Conservation (phyloP, 257 asterid species). For the Datura wrightii region DNA sequence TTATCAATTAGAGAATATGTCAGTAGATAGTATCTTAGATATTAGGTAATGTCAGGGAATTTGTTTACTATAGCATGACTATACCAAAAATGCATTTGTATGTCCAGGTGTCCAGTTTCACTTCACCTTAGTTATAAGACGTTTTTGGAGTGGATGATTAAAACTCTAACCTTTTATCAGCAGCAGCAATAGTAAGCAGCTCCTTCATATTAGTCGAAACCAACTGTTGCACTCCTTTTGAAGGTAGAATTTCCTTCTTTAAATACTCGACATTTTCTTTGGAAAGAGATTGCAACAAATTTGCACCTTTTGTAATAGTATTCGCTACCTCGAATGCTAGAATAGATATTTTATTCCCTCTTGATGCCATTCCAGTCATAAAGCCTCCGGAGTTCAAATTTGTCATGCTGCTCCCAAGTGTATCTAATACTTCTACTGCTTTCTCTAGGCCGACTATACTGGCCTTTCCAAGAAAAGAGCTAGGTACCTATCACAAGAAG, state of each 20-base stretch:
- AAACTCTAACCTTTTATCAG: constrained; percentile 81
- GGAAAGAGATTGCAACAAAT: constrained; percentile 82
- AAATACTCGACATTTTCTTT: constrained; percentile 69
- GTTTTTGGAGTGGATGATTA: neutral
- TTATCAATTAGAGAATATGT: neutral
- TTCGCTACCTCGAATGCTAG: constrained; percentile 97
- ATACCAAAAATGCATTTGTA: too few species aligned
- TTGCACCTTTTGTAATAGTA: constrained; percentile 90
- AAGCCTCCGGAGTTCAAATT: constrained; percentile 91
- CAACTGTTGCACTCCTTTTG: constrained; percentile 78
- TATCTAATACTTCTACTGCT: constrained; percentile 96
- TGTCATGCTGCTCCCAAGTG: constrained; percentile 98
- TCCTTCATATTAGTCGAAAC: constrained; percentile 88
- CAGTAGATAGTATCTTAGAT: neutral
- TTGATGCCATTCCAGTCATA: constrained; percentile 65
- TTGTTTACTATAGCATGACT: neutral
- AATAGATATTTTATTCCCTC: constrained; percentile 78
- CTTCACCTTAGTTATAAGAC: neutral
- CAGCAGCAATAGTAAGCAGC: constrained; percentile 89
- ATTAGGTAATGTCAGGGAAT: neutral
- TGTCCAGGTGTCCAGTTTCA: neutral
- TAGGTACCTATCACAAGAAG: constrained; percentile 67
- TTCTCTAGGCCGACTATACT: constrained; percentile 86
- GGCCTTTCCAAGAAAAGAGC: constrained; percentile 97
- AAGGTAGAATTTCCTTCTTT: constrained; percentile 79